These are phyloP conservation scores for Furcasterigmium sp. DNA, from an alignment of 2,329 filamentous ascomycete species.

Conservation along the genomic window DNA sequence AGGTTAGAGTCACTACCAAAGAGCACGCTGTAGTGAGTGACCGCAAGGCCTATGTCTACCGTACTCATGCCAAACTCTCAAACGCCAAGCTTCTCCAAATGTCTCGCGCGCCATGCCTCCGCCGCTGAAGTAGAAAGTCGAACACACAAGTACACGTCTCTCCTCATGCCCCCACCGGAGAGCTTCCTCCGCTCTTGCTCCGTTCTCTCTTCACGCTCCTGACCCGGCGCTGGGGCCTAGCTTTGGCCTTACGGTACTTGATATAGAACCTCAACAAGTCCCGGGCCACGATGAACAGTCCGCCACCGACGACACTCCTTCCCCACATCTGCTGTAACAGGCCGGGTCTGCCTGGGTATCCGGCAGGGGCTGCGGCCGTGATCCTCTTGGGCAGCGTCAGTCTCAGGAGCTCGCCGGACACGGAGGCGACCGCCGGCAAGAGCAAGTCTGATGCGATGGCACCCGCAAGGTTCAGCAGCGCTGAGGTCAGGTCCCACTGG, in stretches of 20 bases:
- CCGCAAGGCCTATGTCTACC: no score
- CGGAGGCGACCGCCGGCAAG: constrained; percentile 75
- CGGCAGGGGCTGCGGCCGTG: constrained; percentile 36
- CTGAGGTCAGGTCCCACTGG: constrained; percentile 23
- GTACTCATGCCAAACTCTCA: no score
- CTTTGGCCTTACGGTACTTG: constrained; percentile 57
- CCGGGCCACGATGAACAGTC: constrained; percentile 81
- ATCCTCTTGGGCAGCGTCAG: constrained; percentile 62
- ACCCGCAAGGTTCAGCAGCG: constrained; percentile 39
- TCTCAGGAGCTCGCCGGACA: constrained; percentile 71
- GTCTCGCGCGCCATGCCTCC: no score
- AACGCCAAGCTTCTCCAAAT: no score
- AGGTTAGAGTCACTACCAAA: no score
- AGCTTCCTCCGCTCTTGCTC: neutral
- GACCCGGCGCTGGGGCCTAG: constrained; percentile 48
- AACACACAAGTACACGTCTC: no score
- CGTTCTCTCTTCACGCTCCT: constrained; percentile 39
- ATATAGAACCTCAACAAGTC: constrained; percentile 57
- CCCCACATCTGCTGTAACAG: constrained; percentile 84
- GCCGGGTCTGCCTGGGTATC: constrained; percentile 42
- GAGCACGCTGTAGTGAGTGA: no score
- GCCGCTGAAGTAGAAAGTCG: no score
- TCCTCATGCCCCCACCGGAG: neutral
- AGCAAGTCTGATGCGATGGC: constrained; percentile 55
- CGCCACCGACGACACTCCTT: constrained; percentile 81